Evolutionary conservation across 768 basidiomycete species (phyloP), one percentile per base, ranked within the genome.

Genomic region (Psilocybe tampanensis): DNA sequence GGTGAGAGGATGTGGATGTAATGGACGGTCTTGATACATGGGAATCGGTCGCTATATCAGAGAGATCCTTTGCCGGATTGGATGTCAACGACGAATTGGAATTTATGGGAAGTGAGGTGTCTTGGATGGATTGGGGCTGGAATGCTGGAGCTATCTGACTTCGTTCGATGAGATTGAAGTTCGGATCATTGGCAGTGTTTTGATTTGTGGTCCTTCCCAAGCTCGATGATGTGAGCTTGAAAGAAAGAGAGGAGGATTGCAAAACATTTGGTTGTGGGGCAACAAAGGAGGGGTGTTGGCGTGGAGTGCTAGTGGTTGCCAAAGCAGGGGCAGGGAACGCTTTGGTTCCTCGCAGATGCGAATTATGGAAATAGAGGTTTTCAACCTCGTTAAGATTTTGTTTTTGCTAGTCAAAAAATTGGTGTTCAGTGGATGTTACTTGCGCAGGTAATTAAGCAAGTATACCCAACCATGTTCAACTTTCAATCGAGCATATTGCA

Each of bases 401-500:
- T 56, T 84, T 81, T 85, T 89, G 87, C 89, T 90, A 65, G 54
- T 34, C 29, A 44, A 56, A 41, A 50, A 26, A 9, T 41, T 45
- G 24, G 44, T 29, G 48, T 54, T 62, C 44, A 56, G 47, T 36
- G 53, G 41, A 34, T 17, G 12, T 12, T 18, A 13, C 8, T 39
- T 26, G 8, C 23, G 47, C 33, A 52, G 55, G 41, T 44, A 54
- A 15, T 29, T 39, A 17, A 44, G 33, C 29, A 9, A 33, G 74
- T 85, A 41, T 68, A 90, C 89, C 90, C 90, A 92, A 43, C 90
- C 89, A 67, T 90, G 81, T 60, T 92, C 89, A 47, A 92, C 89
- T 66, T 92, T 92, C 56, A 92, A 74, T 66, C 81, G 79, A 13
- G 90, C 90, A 64, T 91, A 92, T 64, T 88, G 89, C 17, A 92